Percentiles rank a stretch among this genome's conserved stretches.
Evolutionary conservation across 2,329 filamentous ascomycete genomes (phyloP).

Genomic region (Botrytis aclada): DNA sequence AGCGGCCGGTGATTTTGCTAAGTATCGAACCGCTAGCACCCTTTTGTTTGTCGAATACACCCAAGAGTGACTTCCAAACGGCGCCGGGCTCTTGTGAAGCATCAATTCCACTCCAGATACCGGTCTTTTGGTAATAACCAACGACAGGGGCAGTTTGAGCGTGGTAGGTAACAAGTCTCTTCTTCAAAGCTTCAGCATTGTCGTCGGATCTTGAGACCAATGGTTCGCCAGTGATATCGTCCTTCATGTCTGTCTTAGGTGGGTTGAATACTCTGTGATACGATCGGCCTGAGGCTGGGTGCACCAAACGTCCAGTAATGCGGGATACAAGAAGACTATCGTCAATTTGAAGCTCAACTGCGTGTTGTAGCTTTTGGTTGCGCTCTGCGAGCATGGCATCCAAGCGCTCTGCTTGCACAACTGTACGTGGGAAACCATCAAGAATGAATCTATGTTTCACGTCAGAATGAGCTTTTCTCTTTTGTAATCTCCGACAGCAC

Average conservation of each 20-base stretch:
- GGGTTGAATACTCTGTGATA: slow-evolving; percentile 99
- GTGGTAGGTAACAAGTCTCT: slow-evolving; percentile 91
- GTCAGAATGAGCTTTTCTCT: slow-evolving; percentile 19
- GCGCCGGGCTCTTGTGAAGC: slow-evolving; percentile 93
- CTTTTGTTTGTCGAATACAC: slow-evolving; percentile 69
- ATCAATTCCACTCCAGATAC: slow-evolving; percentile 94
- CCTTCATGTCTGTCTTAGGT: slow-evolving; percentile 88
- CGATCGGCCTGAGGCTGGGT: slow-evolving; percentile 91
- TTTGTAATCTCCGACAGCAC: slow-evolving; percentile 36
- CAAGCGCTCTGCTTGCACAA: slow-evolving; percentile 90
- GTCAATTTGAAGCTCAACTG: slow-evolving; percentile 95
- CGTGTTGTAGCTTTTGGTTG: slow-evolving; percentile 86
- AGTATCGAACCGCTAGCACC: slow-evolving; percentile 33
- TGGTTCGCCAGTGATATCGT: slow-evolving; percentile 95
- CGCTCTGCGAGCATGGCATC: slow-evolving; percentile 82
- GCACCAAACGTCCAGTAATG: slow-evolving; percentile 93
- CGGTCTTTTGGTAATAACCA: slow-evolving; percentile 93
- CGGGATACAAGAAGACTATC: slow-evolving; percentile 89
- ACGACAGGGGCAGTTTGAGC: slow-evolving; percentile 90
- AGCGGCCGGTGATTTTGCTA: slow-evolving; percentile 38
- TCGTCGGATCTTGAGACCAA: slow-evolving; percentile 95
- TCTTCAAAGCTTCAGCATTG: slow-evolving; percentile 93
- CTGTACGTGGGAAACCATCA: slow-evolving; percentile 96
- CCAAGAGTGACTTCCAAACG: slow-evolving; percentile 91
- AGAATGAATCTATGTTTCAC: slow-evolving; percentile 79